A percentile compares a stretch with the other conserved stretches of the same genome.
Conservation (phyloP, 176 grass and related monocot species). For the Avena atlantica region DNA sequence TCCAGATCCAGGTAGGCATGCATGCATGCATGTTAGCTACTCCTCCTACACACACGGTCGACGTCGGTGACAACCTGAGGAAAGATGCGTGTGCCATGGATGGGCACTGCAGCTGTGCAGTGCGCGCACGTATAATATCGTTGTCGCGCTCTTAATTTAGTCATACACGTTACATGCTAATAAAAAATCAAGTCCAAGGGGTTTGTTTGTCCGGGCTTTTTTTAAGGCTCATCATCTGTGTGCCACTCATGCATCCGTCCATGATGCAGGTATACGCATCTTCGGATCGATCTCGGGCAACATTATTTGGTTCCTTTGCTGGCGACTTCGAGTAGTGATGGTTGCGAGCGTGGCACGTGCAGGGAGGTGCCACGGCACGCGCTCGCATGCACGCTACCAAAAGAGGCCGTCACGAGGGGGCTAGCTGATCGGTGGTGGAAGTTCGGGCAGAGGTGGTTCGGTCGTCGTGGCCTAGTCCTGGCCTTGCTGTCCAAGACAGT, state of each 20-base stretch:
- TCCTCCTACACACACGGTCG: background rate
- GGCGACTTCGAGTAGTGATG: background rate
- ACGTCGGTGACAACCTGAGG: slow-evolving; percentile 23
- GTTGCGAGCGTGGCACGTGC: background rate
- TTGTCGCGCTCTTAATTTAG: background rate
- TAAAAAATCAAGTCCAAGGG: background rate
- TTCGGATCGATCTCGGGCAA: background rate
- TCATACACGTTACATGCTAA: background rate
- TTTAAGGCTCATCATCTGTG: background rate
- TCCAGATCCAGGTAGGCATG: background rate
- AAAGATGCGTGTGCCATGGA: background rate
- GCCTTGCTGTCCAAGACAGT: background rate
- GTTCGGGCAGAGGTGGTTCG: background rate
- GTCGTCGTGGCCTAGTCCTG: background rate
- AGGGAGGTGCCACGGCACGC: background rate
- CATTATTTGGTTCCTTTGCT: background rate
- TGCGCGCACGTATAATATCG: background rate
- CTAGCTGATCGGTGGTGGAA: background rate
- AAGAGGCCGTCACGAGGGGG: no score
- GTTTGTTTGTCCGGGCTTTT: background rate
- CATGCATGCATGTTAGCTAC: background rate
- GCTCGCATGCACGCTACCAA: background rate
- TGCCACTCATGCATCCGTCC: background rate
- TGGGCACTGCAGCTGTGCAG: background rate
- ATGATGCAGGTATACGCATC: background rate